Base-by-base conservation (phyloP, 1,284 basidiomycete species). In the Exsudoporus floridanus region DNA sequence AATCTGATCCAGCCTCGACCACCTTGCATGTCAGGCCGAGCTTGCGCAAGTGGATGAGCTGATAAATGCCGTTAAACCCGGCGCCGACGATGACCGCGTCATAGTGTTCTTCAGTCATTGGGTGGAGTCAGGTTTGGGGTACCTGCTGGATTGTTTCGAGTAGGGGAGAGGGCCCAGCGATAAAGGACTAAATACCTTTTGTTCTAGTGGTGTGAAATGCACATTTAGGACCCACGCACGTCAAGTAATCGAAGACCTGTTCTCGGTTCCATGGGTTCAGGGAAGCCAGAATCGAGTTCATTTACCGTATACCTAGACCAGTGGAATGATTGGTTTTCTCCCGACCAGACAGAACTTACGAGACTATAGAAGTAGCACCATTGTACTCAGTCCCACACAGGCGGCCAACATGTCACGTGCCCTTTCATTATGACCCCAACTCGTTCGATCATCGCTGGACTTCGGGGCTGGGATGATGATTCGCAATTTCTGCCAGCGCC, bases 31-130 rank as follows among this genome's bases (percentile, higher is more conserved):
- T 45, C 34, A 64, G 23, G 4, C 61, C 61, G 4, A 53, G 46
- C 19, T 50, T 7, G 33, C 59, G 49, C 12, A 64, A 9, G 19
- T 40, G 41, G 8, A 59, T 47, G 2, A 61, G 46, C 0, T 58
- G 55, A 16, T 54, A n/a, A 13, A 61, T 34, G 9, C 60, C 60
- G 5, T 58, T 41, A 9, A 60, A 62, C 1, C 59, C 59, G n/a
- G 41, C 59, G 2, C 59, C 61, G 19, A 61, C 35, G 18, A 63
- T 53, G 38, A 63, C 35, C 4, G 46, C 55, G 30, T 61, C 61
- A 7, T 51, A 49, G 1, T 33, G 27, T n/a, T 54, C 58, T 44
- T 49, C 47, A 16, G 16, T 16, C 54, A 52, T 56, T 7, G 36
- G 8, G 14, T 52, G 12, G 19, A 27, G 25, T 49, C 19, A 5